Percentiles rank a stretch among this genome's conserved stretches.
These are phyloP conservation scores for Epichloe uncinata DNA, from an alignment of 2,329 filamentous ascomycete genomes.

Conservation along the genomic window DNA sequence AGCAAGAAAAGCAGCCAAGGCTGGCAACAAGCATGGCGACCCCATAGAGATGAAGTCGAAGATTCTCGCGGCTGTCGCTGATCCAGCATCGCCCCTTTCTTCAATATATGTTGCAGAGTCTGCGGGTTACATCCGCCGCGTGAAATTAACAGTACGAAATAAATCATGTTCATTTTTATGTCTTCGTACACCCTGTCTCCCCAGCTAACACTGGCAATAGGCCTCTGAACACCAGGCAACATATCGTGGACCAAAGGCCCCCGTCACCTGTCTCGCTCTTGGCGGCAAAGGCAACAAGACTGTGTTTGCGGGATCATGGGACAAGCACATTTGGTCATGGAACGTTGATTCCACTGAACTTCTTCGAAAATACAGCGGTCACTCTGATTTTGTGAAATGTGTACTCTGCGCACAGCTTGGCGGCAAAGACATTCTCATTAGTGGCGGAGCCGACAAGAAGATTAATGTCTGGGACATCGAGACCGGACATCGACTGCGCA, in stretches of 20 bases:
- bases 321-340: slow-evolving; percentile 86
- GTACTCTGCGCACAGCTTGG: slow-evolving; percentile 49
- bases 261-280: slow-evolving; percentile 64
- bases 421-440: slow-evolving; percentile 52
- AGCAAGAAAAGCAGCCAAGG: slow-evolving; percentile 54
- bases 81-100: slow-evolving; percentile 45
- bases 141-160: slow-evolving; percentile 23
- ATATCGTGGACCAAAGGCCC: slow-evolving; percentile 65
- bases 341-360: slow-evolving; percentile 42
- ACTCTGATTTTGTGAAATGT: slow-evolving; percentile 85
- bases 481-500: slow-evolving; percentile 56
- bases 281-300: slow-evolving; percentile 41
- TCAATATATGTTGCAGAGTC: slow-evolving; percentile 75
- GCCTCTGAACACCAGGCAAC: slow-evolving; percentile 21
- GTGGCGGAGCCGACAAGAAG: slow-evolving; percentile 65
- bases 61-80: slow-evolving; percentile 58
- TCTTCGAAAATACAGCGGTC: slow-evolving; percentile 55
- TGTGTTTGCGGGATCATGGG: slow-evolving; percentile 85
- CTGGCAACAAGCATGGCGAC: slow-evolving; percentile 64
- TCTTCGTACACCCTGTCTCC: neutral
- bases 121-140: slow-evolving; percentile 60
- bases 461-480: slow-evolving; percentile 72
- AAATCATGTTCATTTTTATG: neutral
- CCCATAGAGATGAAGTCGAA: slow-evolving; percentile 77
- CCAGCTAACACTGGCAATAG: slow-evolving; percentile 10